A percentile compares a stretch with the other conserved stretches of the same genome.
Conservation (phyloP, 2,329 filamentous ascomycete genomes). For the Aspergillus puulaauensis region DNA sequence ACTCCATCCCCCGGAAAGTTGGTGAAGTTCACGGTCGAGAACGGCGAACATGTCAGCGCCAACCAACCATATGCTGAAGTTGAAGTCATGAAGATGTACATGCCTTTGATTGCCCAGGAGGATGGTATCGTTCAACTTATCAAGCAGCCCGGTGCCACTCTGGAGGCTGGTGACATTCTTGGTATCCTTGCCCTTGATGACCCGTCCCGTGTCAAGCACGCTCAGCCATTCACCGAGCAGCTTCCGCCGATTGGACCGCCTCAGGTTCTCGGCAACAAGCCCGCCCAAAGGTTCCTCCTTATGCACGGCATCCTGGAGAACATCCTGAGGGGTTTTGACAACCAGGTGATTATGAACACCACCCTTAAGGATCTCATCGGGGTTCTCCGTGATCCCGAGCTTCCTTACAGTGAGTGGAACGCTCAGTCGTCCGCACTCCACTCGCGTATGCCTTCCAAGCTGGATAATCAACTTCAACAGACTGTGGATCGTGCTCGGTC, state of each 20-base stretch:
- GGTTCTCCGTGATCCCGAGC: constrained; percentile 82
- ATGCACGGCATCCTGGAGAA: constrained; percentile 77
- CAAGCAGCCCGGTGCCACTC: constrained; percentile 97
- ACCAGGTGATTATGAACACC: constrained; percentile 89
- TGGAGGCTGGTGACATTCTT: constrained; percentile 97
- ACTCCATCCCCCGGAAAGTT: constrained; percentile 96
- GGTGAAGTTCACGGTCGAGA: constrained; percentile 96
- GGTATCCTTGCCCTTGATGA: constrained; percentile 95
- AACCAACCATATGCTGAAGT: constrained; percentile 95
- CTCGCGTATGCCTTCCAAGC: constrained; percentile 92
- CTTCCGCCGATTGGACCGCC: constrained; percentile 84
- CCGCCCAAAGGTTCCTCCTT: constrained; percentile 79
- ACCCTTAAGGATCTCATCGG: constrained; percentile 87
- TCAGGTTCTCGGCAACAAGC: constrained; percentile 85
- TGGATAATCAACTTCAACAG: constrained; percentile 77
- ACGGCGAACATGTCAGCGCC: constrained; percentile 87
- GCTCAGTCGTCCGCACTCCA: constrained; percentile 96
- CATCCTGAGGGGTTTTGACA: constrained; percentile 92
- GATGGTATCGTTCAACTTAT: constrained; percentile 96
- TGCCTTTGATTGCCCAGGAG: constrained; percentile 92
- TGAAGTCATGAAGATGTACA: constrained; percentile 99
- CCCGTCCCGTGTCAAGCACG: constrained; percentile 93
- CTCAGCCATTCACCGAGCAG: constrained; percentile 87
- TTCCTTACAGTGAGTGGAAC: constrained; percentile 96
- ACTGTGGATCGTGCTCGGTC: constrained; percentile 80